Base-by-base conservation (phyloP, 345 rosid genomes). In the Dimocarpus longan region DNA sequence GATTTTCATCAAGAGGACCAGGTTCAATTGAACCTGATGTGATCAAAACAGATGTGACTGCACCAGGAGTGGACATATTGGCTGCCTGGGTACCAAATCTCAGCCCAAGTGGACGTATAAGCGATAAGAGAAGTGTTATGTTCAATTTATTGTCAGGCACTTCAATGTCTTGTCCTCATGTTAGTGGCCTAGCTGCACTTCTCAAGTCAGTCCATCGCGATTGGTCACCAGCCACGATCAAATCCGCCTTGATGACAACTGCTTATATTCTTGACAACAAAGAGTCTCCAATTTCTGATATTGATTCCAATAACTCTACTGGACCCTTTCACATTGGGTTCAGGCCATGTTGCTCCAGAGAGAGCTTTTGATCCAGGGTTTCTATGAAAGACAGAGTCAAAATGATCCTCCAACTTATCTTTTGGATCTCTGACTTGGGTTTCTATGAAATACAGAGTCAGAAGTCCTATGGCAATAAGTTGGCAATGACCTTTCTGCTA, bases 91-190 rank as follows among this genome's bases (percentile, higher is more conserved):
- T 95, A 15, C 85, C 92, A 0, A 71, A 16, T 19, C 39, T 68
- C 13, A 80, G 90, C 76, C 96, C 96, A 3, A 85, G 89, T 9
- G 66, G 65, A 15, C 84, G 88, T 54, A 66, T 66, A 43, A 80
- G 75, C 2, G 98, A 94, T 68, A 83, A 85, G 6, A 88, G 97
- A 70, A 83, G 90, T 0, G 95, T 90, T 28, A 16, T 72, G 1
- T 92, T 90, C 90, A 92, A 93, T 77, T 78, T 95, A 40, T 54
- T 86, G 22, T 93, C 98, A 1, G 97, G 97, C 44, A 95, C 97
- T 3, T 95, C 97, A 9, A 95, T 95, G 98, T 83, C 97, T 0
- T 93, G 97, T 73, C 97, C 98, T 1, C 98, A 93, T 73, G 81
- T 90, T 11, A 88, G 91, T 70, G 98, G 98, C 76, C 75, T 95